These are phyloP conservation scores for Eimeria mitis DNA, from an alignment of 169 alveolate species.

Conservation along the genomic window DNA sequence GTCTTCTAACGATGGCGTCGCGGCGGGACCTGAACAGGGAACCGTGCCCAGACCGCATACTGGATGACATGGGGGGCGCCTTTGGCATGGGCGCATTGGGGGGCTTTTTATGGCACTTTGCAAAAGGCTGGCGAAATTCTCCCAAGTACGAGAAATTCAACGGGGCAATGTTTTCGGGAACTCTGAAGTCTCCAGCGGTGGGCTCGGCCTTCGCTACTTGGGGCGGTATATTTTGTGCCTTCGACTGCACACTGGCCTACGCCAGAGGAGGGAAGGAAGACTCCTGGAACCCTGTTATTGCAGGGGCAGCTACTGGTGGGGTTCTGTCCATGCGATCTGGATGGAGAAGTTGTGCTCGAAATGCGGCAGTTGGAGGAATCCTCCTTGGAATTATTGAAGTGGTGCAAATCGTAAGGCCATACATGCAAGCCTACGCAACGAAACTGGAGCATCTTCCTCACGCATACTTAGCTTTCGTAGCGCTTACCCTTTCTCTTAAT, in stretches of 20 bases:
- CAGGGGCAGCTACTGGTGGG: constrained; percentile 98
- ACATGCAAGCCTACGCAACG: neutral
- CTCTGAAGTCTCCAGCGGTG: constrained; percentile 95
- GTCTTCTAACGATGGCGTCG: constrained; percentile 45
- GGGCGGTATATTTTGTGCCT: constrained; percentile 98
- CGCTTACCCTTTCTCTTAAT: neutral
- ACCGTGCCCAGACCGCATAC: constrained; percentile 98
- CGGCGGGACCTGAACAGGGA: constrained; percentile 92
- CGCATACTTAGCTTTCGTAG: neutral
- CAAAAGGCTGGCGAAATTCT: constrained; percentile 95
- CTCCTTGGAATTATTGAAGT: constrained; percentile 85
- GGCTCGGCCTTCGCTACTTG: constrained; percentile 98
- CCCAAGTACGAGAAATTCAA: constrained; percentile 92
- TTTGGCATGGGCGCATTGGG: constrained; percentile 98
- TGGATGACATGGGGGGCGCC: constrained; percentile 98
- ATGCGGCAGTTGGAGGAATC: constrained; percentile 86
- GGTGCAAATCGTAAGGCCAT: constrained; percentile 73
- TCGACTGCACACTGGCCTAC: constrained; percentile 95
- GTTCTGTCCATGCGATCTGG: constrained; percentile 84
- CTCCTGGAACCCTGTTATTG: constrained; percentile 96
- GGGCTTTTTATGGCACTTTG: constrained; percentile 96
- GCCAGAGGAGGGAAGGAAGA: constrained; percentile 96
- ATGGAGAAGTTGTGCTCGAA: constrained; percentile 82
- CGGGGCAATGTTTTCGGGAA: constrained; percentile 96
- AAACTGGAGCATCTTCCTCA: neutral